Evolutionary conservation across 192 early-diverging fungal species (phyloP).

Genomic region (Gigaspora rosea): DNA sequence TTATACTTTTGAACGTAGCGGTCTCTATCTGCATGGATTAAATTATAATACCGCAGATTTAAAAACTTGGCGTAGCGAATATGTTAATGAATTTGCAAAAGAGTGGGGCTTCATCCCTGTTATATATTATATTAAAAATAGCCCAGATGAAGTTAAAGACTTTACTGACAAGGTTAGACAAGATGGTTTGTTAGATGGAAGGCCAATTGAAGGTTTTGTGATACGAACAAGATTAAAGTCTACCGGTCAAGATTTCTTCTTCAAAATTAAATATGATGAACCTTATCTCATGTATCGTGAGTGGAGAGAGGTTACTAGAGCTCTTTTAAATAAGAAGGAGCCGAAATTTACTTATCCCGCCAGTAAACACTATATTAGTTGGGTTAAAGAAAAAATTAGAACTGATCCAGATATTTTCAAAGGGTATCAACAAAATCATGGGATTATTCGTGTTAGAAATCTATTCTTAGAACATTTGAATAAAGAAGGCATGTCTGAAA

Average conservation of each 20-base stretch:
- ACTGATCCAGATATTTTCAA: constrained; percentile 67
- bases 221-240: constrained; percentile 65
- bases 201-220: constrained; percentile 91
- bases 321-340: constrained; percentile 43
- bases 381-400: constrained; percentile 65
- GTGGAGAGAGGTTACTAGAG: constrained; percentile 92
- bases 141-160: constrained; percentile 59
- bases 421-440: constrained; percentile 67
- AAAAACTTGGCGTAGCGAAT: constrained; percentile 65
- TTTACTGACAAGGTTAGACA: constrained; percentile 70
- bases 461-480: constrained; percentile 70
- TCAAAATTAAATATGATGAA: constrained; percentile 96
- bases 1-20: constrained; percentile 74
- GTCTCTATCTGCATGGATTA: constrained; percentile 90
- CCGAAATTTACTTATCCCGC: constrained; percentile 41
- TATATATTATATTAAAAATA: constrained; percentile 55
- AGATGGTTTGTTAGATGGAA: constrained; percentile 65
- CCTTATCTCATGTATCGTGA: constrained; percentile 95
- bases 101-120: constrained; percentile 74
- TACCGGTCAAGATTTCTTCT: constrained; percentile 58
- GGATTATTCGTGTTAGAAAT: constrained; percentile 80
- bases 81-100: constrained; percentile 63
- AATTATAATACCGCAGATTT: constrained; percentile 79
- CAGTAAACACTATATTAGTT: constrained; percentile 72
- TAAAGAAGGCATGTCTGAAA: background rate